Conservation (phyloP, 768 basidiomycete species). For the Lactifluus rugatus region DNA sequence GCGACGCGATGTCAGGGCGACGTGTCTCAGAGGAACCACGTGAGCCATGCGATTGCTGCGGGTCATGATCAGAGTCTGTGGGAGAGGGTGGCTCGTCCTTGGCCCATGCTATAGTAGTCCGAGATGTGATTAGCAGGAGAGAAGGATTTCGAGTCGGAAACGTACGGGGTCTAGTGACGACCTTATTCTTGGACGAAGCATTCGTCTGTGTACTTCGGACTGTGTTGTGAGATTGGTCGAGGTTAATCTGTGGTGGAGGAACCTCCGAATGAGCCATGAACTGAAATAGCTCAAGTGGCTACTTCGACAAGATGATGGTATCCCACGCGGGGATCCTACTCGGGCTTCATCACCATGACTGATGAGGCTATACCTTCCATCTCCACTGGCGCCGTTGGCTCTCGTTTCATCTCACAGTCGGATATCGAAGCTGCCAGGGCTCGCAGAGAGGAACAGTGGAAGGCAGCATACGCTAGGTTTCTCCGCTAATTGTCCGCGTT, state of each 20-base stretch:
- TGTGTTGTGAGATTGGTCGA: background rate
- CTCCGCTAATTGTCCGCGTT: background rate
- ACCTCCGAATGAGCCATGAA: background rate
- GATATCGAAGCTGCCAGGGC: constrained; percentile 68
- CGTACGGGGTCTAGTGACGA: constrained; percentile 13
- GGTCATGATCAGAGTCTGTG: constrained; percentile 30
- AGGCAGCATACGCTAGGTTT: constrained; percentile 78
- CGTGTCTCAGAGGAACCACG: constrained; percentile 31
- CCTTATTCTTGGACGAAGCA: constrained; percentile 1
- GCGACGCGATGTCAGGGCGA: constrained; percentile 45
- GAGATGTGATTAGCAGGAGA: background rate
- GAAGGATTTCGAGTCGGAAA: background rate
- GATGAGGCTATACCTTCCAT: constrained; percentile 53
- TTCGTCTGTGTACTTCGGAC: background rate
- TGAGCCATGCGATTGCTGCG: constrained; percentile 24
- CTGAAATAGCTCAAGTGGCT: background rate
- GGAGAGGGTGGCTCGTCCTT: constrained; percentile 22
- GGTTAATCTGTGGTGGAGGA: background rate
- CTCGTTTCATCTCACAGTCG: constrained; percentile 72
- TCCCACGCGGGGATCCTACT: too few relatives aligned
- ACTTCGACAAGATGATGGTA: too few relatives aligned
- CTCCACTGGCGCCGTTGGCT: constrained; percentile 62
- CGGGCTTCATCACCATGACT: constrained; percentile 13
- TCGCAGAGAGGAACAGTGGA: constrained; percentile 77
- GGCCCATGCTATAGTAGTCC: constrained; percentile 11